Base-by-base conservation (phyloP, 805 yeast species). In the Ogataea zsoltii region DNA sequence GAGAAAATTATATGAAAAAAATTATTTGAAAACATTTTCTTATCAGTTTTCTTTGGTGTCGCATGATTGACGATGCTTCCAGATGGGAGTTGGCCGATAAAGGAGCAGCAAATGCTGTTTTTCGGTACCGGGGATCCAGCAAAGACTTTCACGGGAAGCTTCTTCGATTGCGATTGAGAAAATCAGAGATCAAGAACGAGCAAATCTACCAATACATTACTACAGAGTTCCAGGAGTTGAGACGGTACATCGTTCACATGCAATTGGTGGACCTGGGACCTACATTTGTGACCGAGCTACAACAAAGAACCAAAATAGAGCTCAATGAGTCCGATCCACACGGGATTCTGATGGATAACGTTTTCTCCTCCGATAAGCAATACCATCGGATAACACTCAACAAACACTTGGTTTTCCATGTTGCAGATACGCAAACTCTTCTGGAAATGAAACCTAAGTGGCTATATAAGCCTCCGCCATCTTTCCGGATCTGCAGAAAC, bases 371-470 rank as follows among this genome's bases (percentile, higher is more conserved):
- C 14, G 26, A 38, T 9, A 21, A 5, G 0, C 30, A 33, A 1
- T 44, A 48, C 32, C 14, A 37, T 4, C 23, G 21, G 19, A 15
- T 60, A 4, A 35, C 38, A 14, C 37, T 63, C 13, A 58, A 54
- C 44, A 66, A 66, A 36, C 64, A 66, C 42, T 33, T 61, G 29
- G 44, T 41, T 3, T 46, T 64, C 14, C 58, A 54, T 38, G n/a
- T 51, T 1, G 42, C 47, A 19, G 10, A 28, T 1, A 31, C 48
- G 3, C 44, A 44, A 6, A 29, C 51, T 4, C 16, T 36, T 53
- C 65, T 76, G 44, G 82, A 77, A 51, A 62, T 76, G 45, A 77
- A 77, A 45, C 82, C 82, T 0, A 77, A 77, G 57, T 77, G 82
- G 82, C 54, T 76, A 16, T 72, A 72, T 51, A 61, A 61, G 31